Conservation (phyloP, 2,329 filamentous ascomycete genomes). For the Hypoxylon sp. region DNA sequence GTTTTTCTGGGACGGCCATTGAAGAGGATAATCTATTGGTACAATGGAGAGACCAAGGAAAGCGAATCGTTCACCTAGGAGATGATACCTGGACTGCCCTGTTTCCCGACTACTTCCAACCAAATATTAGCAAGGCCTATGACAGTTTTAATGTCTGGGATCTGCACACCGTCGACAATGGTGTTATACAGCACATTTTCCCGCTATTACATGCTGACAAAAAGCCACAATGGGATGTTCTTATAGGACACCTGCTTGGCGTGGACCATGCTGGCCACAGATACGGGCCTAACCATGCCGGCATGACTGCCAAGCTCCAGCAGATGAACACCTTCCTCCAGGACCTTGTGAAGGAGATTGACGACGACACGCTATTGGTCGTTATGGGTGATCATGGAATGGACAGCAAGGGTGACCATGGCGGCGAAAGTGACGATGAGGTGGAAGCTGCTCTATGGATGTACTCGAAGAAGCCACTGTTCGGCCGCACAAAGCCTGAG, state of each 20-base stretch:
- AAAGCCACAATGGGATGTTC: conserved; percentile 86
- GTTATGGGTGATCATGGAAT: conserved; percentile 99
- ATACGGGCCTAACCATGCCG: conserved; percentile 92
- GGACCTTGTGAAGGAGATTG: conserved; percentile 78
- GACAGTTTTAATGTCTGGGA: conserved; percentile 99
- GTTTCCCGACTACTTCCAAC: conserved; percentile 94
- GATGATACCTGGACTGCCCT: conserved; percentile 97
- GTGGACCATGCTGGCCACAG: conserved; percentile 98
- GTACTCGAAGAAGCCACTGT: conserved; percentile 91
- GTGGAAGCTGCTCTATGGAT: conserved; percentile 97
- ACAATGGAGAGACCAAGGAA: conserved; percentile 74
- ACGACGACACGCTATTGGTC: conserved; percentile 88
- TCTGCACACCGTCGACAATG: conserved; percentile 95
- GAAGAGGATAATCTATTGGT: conserved; percentile 88
- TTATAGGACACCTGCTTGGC: conserved; percentile 93
- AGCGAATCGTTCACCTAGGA: conserved; percentile 92
- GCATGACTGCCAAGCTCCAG: conserved; percentile 89
- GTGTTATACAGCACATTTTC: conserved; percentile 90
- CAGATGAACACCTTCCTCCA: conserved; percentile 91
- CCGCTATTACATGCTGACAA: conserved; percentile 80
- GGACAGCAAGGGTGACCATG: conserved; percentile 97
- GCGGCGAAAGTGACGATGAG: conserved; percentile 97
- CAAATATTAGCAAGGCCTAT: conserved; percentile 87
- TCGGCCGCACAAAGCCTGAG: conserved; percentile 80
- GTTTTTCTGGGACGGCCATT: conserved; percentile 94